Conservation (phyloP, 2,329 filamentous ascomycete genomes). For the Aspergillus pseudoterreus region DNA sequence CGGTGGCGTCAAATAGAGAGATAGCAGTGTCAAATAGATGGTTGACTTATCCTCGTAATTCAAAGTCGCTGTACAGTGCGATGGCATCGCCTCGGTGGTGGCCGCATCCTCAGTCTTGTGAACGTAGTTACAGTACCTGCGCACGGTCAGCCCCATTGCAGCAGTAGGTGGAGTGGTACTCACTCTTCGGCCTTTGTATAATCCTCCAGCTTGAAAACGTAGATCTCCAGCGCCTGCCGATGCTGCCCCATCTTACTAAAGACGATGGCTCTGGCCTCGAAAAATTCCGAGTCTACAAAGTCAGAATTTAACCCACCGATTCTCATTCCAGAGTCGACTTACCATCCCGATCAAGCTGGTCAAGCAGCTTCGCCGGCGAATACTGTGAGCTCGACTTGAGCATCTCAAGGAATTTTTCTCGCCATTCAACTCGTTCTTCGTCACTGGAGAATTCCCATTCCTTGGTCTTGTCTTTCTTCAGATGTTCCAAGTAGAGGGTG, state of each 20-base stretch:
- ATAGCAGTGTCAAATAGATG: conserved; percentile 88
- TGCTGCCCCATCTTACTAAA: conserved; percentile 94
- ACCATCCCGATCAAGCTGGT: conserved; percentile 76
- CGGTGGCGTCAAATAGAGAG: conserved; percentile 81
- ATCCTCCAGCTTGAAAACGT: conserved; percentile 89
- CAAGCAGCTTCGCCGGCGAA: conserved; percentile 72
- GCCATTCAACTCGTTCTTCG: conserved; percentile 55
- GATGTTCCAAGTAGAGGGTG: conserved; percentile 61
- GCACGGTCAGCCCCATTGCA: conserved; percentile 9
- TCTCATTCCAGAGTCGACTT: conserved; percentile 28
- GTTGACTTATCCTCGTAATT: conserved; percentile 60
- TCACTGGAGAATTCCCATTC: conserved; percentile 35
- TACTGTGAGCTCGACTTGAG: conserved; percentile 75
- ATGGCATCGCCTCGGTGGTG: conserved; percentile 29
- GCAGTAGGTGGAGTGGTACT: conserved; percentile 28
- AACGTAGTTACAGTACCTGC: conserved; percentile 81
- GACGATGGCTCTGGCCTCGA: conserved; percentile 83
- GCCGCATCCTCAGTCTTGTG: conserved; percentile 59
- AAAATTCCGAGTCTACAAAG: conserved; percentile 70
- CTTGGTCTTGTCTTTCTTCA: conserved; percentile 40
- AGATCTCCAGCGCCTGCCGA: conserved; percentile 93
- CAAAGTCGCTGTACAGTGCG: conserved; percentile 37
- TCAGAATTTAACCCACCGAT: not conserved
- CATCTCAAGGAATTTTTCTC: conserved; percentile 68
- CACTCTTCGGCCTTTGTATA: conserved; percentile 90